These are phyloP conservation scores for Metschnikowia continentalis DNA, from an alignment of 805 yeast genomes.

Conservation along the genomic window DNA sequence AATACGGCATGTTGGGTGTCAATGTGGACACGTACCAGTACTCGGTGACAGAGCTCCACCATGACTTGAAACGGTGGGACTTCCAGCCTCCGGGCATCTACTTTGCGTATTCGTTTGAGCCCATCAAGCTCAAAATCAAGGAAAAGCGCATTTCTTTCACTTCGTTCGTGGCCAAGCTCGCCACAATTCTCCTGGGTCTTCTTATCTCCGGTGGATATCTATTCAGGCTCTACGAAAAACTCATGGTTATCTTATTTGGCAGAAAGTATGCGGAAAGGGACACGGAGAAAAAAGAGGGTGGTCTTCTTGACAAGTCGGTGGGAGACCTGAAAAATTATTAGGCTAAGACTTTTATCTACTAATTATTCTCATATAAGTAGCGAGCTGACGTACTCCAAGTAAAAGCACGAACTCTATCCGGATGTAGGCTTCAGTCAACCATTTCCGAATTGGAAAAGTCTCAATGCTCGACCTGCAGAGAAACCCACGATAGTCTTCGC, in stretches of 20 bases:
- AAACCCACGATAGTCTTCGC: background rate
- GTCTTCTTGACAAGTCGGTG: slow-evolving; percentile 20
- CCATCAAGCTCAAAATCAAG: slow-evolving; percentile 63
- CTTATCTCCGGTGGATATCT: slow-evolving; percentile 65
- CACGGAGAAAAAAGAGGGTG: slow-evolving; percentile 42
- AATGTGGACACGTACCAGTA: slow-evolving; percentile 81
- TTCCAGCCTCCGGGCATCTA: slow-evolving; percentile 66
- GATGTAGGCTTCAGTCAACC: no score
- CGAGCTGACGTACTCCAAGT: background rate
- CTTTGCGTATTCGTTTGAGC: slow-evolving; percentile 84
- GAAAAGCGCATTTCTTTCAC: slow-evolving; percentile 75
- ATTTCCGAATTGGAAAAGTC: no score
- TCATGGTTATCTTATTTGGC: slow-evolving; percentile 53
- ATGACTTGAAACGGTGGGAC: slow-evolving; percentile 11
- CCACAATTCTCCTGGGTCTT: slow-evolving; percentile 81
- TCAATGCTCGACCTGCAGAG: background rate
- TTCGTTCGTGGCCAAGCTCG: slow-evolving; percentile 71
- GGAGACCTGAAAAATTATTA: slow-evolving; percentile 8
- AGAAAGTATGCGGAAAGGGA: slow-evolving; percentile 49
- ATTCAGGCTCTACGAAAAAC: slow-evolving; percentile 53
- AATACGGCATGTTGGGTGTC: slow-evolving; percentile 66
- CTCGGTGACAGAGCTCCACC: slow-evolving; percentile 57
- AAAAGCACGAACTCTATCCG: background rate
- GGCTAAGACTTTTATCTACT: background rate
- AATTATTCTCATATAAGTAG: background rate